phyloP scores from a whole-genome alignment of 495 filamentous ascomycete genomes.

The Lichina pygmaea region DNA sequence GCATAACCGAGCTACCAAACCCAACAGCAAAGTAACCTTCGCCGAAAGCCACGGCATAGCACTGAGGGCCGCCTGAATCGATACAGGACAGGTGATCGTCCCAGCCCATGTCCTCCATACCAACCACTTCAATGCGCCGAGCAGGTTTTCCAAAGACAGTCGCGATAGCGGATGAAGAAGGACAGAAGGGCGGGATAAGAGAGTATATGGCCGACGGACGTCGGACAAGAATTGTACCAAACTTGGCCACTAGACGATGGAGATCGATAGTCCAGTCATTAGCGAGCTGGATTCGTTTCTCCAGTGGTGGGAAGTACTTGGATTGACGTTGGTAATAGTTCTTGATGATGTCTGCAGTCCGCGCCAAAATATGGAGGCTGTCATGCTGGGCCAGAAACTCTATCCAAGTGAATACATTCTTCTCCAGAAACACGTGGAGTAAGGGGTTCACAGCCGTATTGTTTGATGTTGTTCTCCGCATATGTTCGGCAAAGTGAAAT shows the following conservation, averaged over 20 bases:
- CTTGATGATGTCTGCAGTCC: conserved; percentile 8
- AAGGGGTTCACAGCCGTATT: conserved; percentile 1
- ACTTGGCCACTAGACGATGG: conserved; percentile 8
- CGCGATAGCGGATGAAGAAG: conserved; percentile 10
- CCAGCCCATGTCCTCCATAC: conserved; percentile 9
- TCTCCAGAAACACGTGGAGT: conserved; percentile 10
- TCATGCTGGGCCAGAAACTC: conserved; percentile 3
- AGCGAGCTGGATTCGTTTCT: conserved; percentile 4
- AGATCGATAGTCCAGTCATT: conserved; percentile 12
- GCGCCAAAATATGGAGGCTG: conserved; percentile 4
- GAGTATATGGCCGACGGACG: conserved; percentile 10
- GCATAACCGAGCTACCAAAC: not conserved
- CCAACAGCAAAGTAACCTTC: not conserved
- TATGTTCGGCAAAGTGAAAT: not conserved
- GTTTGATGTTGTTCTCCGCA: not conserved
- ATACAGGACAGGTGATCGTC: conserved; percentile 7
- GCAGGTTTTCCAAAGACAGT: not conserved
- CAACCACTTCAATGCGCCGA: conserved; percentile 3
- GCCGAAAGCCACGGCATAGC: not conserved
- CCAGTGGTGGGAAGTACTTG: conserved; percentile 6
- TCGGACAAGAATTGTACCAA: conserved; percentile 7
- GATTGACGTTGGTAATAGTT: conserved; percentile 9
- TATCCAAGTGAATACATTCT: conserved; percentile 15
- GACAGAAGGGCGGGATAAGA: conserved; percentile 13
- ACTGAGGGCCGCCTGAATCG: not conserved